Base-by-base conservation (phyloP, 2,329 filamentous ascomycete genomes). In the Herpotrichia juniperi region DNA sequence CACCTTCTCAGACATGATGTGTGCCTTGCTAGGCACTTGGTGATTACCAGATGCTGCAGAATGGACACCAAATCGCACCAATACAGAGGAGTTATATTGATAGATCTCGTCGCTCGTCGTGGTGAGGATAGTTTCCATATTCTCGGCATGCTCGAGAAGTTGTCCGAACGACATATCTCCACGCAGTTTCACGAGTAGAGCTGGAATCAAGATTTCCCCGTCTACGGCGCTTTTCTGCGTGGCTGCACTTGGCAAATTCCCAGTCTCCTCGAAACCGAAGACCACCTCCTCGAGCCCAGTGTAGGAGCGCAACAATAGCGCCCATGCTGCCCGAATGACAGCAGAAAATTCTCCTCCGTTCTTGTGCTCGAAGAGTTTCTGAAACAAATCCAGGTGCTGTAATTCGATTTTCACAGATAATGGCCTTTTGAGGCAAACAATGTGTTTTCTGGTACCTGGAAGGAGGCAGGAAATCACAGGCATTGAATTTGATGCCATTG, bases 191-290 rank as follows among this genome's bases (percentile, higher is more conserved):
- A 58, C 17, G 32, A 53, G 21, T 16, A 46, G 37, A 25, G 54
- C 35, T 14, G 48, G 21, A 17, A 48, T 32, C n/a, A 17, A 19
- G 17, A 25, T 4, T 22, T 46, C 31, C 4, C 14, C 22, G 22
- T 42, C 16, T 22, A 4, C 25, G 26, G 14, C 39, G 22, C 30
- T 19, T 10, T 19, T 35, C 11, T 19, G 8, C 11, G 10, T 26
- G 19, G n/a, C 35, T 26, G 7, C 2, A 2, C 30, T 12, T 11
- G 26, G 19, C 21, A 17, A 8, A n/a, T 42, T 46, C 21, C 62
- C 56, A 42, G 57, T 34, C 42, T 63, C 54, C 12, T 54, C 49
- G 53, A 76, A 77, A n/a, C 74, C 75, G 57, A 80, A 80, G 51
- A 70, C 76, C 7, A 74, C 66, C 7, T 70, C 43, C 32, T 60